phyloP scores from a whole-genome alignment of 768 basidiomycete genomes.

The Wakefieldia striispora region DNA sequence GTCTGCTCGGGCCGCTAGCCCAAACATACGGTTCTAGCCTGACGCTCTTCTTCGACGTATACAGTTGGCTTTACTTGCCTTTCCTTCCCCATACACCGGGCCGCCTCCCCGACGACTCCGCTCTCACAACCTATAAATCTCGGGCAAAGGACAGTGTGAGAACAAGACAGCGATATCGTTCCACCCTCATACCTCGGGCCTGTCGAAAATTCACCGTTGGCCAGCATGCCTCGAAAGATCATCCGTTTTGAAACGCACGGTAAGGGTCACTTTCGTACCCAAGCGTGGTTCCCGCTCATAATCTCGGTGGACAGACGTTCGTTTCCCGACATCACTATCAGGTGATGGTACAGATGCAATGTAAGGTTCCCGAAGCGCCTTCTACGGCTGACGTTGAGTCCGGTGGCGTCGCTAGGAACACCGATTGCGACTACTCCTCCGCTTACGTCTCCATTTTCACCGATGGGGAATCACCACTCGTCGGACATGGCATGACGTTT shows the following conservation, averaged over 20 bases:
- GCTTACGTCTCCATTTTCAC: slow-evolving; percentile 84
- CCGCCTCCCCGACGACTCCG: slow-evolving; percentile 13
- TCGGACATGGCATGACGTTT: slow-evolving; percentile 93
- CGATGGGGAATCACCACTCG: slow-evolving; percentile 56
- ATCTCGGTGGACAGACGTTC: slow-evolving; percentile 56
- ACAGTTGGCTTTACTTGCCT: too few species aligned
- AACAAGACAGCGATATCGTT: neutral
- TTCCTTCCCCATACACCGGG: slow-evolving; percentile 1
- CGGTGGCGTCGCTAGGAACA: slow-evolving; percentile 60
- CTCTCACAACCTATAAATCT: neutral
- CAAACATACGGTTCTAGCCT: too few species aligned
- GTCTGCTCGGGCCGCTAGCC: too few species aligned
- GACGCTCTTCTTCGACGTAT: too few species aligned
- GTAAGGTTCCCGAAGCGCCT: slow-evolving; percentile 37
- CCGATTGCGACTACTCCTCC: slow-evolving; percentile 93
- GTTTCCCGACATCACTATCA: slow-evolving; percentile 87
- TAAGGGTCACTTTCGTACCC: slow-evolving; percentile 22
- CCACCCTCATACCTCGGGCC: neutral
- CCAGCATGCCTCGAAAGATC: slow-evolving; percentile 40
- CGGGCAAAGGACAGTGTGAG: neutral
- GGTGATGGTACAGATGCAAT: slow-evolving; percentile 96
- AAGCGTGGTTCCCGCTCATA: neutral
- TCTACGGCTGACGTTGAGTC: neutral
- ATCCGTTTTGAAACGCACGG: slow-evolving; percentile 60
- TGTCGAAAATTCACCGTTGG: neutral